phyloP scores from a whole-genome alignment of 768 basidiomycete genomes.

The Podaxis sp. region DNA sequence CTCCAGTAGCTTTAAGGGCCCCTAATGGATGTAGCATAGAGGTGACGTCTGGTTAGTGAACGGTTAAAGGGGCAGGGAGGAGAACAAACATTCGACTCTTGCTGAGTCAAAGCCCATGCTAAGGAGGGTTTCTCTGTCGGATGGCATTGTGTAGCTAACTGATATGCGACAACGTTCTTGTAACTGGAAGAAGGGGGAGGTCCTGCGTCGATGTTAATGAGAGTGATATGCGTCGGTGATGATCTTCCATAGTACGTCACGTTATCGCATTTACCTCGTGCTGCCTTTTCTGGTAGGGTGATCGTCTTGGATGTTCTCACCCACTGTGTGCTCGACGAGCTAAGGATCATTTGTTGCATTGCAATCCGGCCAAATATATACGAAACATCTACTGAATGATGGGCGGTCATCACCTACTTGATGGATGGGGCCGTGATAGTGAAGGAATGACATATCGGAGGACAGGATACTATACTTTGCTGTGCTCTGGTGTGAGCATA shows the following conservation, averaged over 20 bases:
- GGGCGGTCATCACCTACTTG: no score
- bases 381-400: no score
- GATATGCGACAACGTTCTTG: constrained; percentile 8
- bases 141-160: constrained; percentile 37
- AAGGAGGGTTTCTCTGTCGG: constrained; percentile 74
- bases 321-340: not conserved
- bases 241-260: constrained; percentile 4
- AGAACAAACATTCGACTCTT: constrained; percentile 77
- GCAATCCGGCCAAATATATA: no score
- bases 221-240: not conserved
- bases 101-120: constrained; percentile 86
- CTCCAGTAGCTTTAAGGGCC: constrained; percentile 84
- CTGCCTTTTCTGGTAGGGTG: constrained; percentile 1
- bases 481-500: no score
- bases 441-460: no score
- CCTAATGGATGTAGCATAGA: constrained; percentile 42
- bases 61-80: constrained; percentile 16
- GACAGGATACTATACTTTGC: no score
- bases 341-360: not conserved
- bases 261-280: constrained; percentile 9
- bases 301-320: not conserved
- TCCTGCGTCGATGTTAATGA: constrained; percentile 6
- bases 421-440: no score
- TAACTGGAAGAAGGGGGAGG: not conserved
- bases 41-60: constrained; percentile 9